Evolutionary conservation across 768 basidiomycete genomes (phyloP).

Genomic region (Butyriboletus loyo): DNA sequence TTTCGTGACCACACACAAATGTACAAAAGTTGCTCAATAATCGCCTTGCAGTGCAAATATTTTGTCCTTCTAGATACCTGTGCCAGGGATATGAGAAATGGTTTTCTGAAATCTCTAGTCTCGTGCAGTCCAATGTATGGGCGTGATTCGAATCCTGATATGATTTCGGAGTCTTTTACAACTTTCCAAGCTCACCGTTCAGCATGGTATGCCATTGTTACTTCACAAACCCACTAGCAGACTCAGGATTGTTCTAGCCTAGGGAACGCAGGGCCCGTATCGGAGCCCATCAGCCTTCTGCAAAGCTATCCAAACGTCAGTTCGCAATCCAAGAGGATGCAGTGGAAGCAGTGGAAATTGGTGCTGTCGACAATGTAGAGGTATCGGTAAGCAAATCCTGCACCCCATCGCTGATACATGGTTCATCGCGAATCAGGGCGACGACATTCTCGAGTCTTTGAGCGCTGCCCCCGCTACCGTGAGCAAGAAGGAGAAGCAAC

Average conservation of each 20-base stretch:
- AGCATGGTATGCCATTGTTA: slow-evolving; percentile 20
- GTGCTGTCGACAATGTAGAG: slow-evolving; percentile 30
- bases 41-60: not conserved
- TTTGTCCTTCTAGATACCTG: not conserved
- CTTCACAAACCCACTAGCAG: not conserved
- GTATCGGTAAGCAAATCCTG: slow-evolving; percentile 38
- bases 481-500: slow-evolving; percentile 68
- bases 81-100: not conserved
- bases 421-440: slow-evolving; percentile 32
- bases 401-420: not conserved
- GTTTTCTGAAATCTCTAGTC: not conserved
- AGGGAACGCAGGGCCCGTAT: slow-evolving; percentile 40
- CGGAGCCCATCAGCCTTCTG: slow-evolving; percentile 50
- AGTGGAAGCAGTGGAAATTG: slow-evolving; percentile 48
- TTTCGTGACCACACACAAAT: not conserved
- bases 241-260: slow-evolving; percentile 27
- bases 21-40: not conserved
- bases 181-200: not conserved
- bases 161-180: not conserved
- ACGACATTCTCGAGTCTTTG: slow-evolving; percentile 42
- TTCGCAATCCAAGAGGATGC: slow-evolving; percentile 50
- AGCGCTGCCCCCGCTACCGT: slow-evolving; percentile 25
- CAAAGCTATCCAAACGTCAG: slow-evolving; percentile 44
- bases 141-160: too few relatives aligned
- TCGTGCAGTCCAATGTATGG: not conserved